These are phyloP conservation scores for Mentha longifolia DNA, from an alignment of 257 asterid genomes.

Conservation along the genomic window DNA sequence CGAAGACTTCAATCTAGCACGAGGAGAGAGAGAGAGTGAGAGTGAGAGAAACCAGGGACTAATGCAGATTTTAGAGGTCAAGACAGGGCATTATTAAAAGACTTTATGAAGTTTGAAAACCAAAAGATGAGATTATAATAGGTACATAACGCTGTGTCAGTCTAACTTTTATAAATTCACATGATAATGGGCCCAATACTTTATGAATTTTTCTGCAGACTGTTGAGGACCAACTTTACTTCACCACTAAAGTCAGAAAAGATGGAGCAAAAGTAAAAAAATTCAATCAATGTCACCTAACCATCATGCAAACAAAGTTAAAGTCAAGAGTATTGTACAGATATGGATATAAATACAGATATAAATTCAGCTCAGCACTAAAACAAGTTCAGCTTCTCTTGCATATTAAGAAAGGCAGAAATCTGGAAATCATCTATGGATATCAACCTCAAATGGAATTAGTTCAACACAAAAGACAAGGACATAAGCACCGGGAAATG, in stretches of 20 bases:
- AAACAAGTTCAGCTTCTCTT: conserved; percentile 13
- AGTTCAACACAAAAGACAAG: conserved; percentile 13
- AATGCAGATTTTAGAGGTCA: conserved; percentile 40
- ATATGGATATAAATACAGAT: conserved; percentile 34
- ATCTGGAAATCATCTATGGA: conserved; percentile 7
- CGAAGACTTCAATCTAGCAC: conserved; percentile 5
- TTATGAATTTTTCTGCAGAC: conserved; percentile 34
- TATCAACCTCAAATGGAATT: conserved; percentile 20
- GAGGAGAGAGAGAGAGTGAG: conserved; percentile 11
- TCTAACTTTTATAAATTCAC: conserved; percentile 35
- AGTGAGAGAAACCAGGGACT: conserved; percentile 26
- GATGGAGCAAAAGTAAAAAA: conserved; percentile 24
- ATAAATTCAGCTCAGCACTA: background rate
- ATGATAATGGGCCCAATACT: conserved; percentile 45
- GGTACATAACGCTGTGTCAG: conserved; percentile 34
- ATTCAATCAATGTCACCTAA: conserved; percentile 49
- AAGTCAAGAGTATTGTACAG: conserved; percentile 27
- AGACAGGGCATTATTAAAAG: conserved; percentile 33
- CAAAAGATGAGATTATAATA: conserved; percentile 28
- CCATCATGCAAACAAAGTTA: conserved; percentile 36
- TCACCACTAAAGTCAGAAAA: conserved; percentile 42
- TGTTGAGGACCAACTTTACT: conserved; percentile 42
- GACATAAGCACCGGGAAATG: background rate
- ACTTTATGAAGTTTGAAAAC: conserved; percentile 37
- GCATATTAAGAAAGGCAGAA: conserved; percentile 23